A percentile compares a stretch with the other conserved stretches of the same genome.
phyloP scores from a whole-genome alignment of 2,329 filamentous ascomycete genomes.

The Ploettnerulaceae sp. region DNA sequence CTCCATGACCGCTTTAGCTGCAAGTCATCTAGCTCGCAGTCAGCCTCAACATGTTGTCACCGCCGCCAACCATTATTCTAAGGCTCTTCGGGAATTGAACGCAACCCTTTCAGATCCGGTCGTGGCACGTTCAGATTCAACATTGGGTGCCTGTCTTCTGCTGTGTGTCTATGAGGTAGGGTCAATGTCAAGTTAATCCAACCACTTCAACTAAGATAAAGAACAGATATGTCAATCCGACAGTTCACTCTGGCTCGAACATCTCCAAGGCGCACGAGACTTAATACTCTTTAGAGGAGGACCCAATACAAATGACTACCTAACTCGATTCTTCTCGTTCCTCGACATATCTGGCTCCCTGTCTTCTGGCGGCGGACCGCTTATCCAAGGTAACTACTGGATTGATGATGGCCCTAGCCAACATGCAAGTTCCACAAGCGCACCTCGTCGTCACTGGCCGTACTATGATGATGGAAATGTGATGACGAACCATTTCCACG shows the following conservation, averaged over 20 bases:
- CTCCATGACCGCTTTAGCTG: slow-evolving; percentile 31
- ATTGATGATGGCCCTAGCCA: slow-evolving; percentile 20
- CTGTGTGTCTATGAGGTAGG: slow-evolving; percentile 33
- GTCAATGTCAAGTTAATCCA: too few species aligned
- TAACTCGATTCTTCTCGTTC: slow-evolving; percentile 31
- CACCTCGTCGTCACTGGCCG: slow-evolving; percentile 23
- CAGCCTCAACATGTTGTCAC: slow-evolving; percentile 26
- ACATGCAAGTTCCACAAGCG: not conserved
- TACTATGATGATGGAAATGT: slow-evolving; percentile 29
- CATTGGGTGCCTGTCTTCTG: slow-evolving; percentile 30
- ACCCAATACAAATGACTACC: slow-evolving; percentile 26
- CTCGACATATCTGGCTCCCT: slow-evolving; percentile 32
- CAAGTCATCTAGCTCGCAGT: slow-evolving; percentile 28
- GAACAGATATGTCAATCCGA: slow-evolving; percentile 30
- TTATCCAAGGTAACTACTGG: slow-evolving; percentile 32
- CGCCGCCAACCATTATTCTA: slow-evolving; percentile 29
- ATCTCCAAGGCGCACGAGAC: slow-evolving; percentile 32
- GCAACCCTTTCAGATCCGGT: slow-evolving; percentile 24
- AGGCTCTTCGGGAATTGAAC: slow-evolving; percentile 28
- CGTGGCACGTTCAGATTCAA: slow-evolving; percentile 26
- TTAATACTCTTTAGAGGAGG: slow-evolving; percentile 31
- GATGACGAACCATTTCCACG: slow-evolving; percentile 29
- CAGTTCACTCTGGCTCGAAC: slow-evolving; percentile 28
- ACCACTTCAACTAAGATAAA: not conserved
- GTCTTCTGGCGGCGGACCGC: slow-evolving; percentile 26